phyloP scores from a whole-genome alignment of 768 basidiomycete species.

The Solioccasus polychromus region DNA sequence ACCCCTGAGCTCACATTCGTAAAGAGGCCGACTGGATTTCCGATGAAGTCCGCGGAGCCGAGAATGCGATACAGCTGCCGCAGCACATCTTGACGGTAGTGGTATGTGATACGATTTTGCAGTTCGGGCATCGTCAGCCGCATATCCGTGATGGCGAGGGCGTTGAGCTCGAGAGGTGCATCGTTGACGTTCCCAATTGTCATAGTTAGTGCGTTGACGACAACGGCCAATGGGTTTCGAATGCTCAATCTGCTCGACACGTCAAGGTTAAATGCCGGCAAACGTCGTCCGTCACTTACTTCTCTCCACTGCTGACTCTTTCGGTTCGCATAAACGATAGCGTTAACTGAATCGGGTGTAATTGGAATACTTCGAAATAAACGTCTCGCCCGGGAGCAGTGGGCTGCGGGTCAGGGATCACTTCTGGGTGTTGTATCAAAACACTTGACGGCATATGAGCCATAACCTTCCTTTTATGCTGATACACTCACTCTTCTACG shows the following conservation, averaged over 20 bases:
- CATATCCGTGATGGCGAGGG: slow-evolving; percentile 92
- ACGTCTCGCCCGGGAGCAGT: slow-evolving; percentile 71
- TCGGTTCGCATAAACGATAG: slow-evolving; percentile 98
- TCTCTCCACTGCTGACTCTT: slow-evolving; percentile 87
- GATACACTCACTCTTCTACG: slow-evolving; percentile 60
- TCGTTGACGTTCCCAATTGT: slow-evolving; percentile 96
- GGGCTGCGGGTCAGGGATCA: slow-evolving; percentile 67
- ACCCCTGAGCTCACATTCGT: slow-evolving; percentile 98
- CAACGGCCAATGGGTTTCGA: slow-evolving; percentile 88
- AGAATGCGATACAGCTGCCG: slow-evolving; percentile 94
- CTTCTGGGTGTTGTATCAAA: slow-evolving; percentile 66
- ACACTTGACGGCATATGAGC: slow-evolving; percentile 42
- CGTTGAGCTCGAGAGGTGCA: slow-evolving; percentile 91
- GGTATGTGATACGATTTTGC: slow-evolving; percentile 79
- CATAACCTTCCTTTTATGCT: background rate
- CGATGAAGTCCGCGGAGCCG: slow-evolving; percentile 97
- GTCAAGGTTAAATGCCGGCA: slow-evolving; percentile 1
- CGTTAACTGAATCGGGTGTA: slow-evolving; percentile 90
- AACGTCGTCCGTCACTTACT: slow-evolving; percentile 50
- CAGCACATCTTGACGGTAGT: slow-evolving; percentile 91
- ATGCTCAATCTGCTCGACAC: slow-evolving; percentile 54
- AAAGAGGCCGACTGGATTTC: slow-evolving; percentile 95
- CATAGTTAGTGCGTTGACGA: slow-evolving; percentile 95
- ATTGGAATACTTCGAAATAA: slow-evolving; percentile 93
- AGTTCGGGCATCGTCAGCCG: slow-evolving; percentile 83